These are phyloP conservation scores for Spathaspora boniae DNA, from an alignment of 805 yeast genomes.

Conservation along the genomic window DNA sequence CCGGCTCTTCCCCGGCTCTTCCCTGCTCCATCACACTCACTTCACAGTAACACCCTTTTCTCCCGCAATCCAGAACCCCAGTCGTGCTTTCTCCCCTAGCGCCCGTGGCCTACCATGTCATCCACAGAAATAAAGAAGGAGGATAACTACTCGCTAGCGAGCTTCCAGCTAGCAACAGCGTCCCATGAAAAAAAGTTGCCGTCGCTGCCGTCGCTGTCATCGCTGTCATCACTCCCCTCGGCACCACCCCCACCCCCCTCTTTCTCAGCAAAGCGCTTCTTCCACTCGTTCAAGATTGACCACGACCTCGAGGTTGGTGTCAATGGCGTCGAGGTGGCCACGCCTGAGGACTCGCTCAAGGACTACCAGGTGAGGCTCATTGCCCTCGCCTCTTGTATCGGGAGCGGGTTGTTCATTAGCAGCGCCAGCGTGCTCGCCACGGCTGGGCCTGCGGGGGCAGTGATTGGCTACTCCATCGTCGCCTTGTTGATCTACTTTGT, in stretches of 20 bases:
- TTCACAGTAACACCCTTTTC: no score
- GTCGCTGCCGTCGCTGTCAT: background rate
- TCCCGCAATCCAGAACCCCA: no score
- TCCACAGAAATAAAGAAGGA: conserved; percentile 7
- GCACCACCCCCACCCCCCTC: background rate
- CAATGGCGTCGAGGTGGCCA: conserved; percentile 2
- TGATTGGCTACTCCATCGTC: conserved; percentile 32
- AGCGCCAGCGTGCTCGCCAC: conserved; percentile 15
- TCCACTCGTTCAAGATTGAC: conserved; percentile 8
- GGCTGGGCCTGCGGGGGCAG: conserved; percentile 19
- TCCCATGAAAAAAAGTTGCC: conserved; percentile 3
- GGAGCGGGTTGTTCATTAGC: conserved; percentile 19
- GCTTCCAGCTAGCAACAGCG: conserved; percentile 6
- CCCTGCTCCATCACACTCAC: no score
- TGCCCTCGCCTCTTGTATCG: conserved; percentile 19
- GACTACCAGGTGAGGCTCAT: conserved; percentile 13
- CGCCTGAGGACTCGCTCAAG: conserved; percentile 9
- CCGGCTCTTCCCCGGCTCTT: no score
- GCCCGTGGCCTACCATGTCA: no score
- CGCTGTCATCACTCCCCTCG: background rate
- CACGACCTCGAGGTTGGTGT: conserved; percentile 9
- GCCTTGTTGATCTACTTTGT: conserved; percentile 38
- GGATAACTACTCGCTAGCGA: conserved; percentile 9
- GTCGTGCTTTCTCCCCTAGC: no score
- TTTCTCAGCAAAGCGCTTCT: conserved; percentile 2